These are phyloP conservation scores for Fusarium armeniacum DNA, from an alignment of 2,329 filamentous ascomycete species.

Conservation along the genomic window DNA sequence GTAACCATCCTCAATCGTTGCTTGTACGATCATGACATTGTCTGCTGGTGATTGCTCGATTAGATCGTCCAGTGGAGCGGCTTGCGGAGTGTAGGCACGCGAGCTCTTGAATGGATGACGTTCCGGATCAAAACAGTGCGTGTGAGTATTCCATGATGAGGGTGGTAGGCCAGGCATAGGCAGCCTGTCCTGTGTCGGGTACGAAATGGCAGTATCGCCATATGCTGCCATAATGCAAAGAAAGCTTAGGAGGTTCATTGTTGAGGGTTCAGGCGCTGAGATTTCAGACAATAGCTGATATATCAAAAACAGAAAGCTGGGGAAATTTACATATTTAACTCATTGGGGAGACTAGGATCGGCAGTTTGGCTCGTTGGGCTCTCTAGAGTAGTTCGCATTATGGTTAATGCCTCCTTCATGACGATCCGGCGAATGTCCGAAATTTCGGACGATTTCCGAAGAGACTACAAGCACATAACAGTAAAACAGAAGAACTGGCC, in stretches of 20 bases:
- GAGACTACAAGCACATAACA: not conserved
- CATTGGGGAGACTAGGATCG: not conserved
- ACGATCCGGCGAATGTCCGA: not conserved
- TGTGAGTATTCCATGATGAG: slow-evolving; percentile 8
- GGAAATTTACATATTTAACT: not conserved
- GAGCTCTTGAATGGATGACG: not conserved
- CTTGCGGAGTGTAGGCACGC: slow-evolving; percentile 11
- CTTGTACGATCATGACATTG: slow-evolving; percentile 21
- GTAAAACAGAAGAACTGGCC: too few relatives aligned
- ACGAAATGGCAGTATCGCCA: not conserved
- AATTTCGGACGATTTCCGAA: not conserved
- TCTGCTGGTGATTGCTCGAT: not conserved
- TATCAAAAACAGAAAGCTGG: not conserved
- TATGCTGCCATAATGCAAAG: not conserved
- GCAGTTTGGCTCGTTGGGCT: not conserved
- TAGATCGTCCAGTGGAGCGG: not conserved
- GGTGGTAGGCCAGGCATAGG: accelerated
- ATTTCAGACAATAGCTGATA: accelerated
- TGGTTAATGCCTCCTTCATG: not conserved
- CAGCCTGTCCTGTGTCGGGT: not conserved
- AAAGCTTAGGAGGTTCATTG: not conserved
- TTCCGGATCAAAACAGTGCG: slow-evolving; percentile 17
- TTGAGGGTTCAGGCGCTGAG: accelerated
- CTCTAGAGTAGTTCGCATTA: not conserved
- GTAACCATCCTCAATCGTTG: slow-evolving; percentile 18